phyloP scores from a whole-genome alignment of 352 stramenopile genomes.

The Pythium insidiosum region DNA sequence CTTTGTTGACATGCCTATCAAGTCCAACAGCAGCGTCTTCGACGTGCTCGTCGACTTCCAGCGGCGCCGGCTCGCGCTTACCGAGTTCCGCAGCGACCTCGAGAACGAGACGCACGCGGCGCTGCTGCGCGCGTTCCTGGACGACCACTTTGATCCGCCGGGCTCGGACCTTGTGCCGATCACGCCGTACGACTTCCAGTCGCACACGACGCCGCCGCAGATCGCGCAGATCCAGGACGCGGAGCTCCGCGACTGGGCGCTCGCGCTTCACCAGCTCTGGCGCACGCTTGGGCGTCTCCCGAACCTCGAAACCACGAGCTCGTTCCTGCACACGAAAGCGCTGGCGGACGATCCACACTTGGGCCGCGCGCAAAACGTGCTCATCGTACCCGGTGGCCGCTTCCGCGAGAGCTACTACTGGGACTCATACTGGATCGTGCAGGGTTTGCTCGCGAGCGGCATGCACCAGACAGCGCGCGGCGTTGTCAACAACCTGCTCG shows the following conservation, averaged over 20 bases:
- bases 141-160: conserved; percentile 74
- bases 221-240: conserved; percentile 42
- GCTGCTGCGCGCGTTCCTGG: conserved; percentile 59
- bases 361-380: conserved; percentile 35
- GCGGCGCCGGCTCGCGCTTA: conserved; percentile 39
- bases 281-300: conserved; percentile 51
- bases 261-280: conserved; percentile 71
- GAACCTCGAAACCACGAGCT: conserved; percentile 40
- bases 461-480: conserved; percentile 72
- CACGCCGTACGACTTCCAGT: conserved; percentile 63
- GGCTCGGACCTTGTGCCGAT: conserved; percentile 68
- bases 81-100: conserved; percentile 26
- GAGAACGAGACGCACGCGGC: conserved; percentile 17
- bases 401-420: conserved; percentile 93
- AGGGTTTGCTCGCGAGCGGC: conserved; percentile 75
- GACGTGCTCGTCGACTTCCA: conserved; percentile 70
- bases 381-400: conserved; percentile 86
- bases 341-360: conserved; percentile 21
- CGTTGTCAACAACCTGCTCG: conserved; percentile 82
- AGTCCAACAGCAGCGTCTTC: conserved; percentile 59
- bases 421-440: conserved; percentile 91
- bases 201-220: conserved; percentile 34
- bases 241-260: conserved; percentile 53
- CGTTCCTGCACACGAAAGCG: conserved; percentile 40
- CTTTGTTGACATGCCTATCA: conserved; percentile 92